A percentile compares a stretch with the other conserved stretches of the same genome.
phyloP scores from a whole-genome alignment of 2,329 filamentous ascomycete species.

The Ciborinia camelliae region DNA sequence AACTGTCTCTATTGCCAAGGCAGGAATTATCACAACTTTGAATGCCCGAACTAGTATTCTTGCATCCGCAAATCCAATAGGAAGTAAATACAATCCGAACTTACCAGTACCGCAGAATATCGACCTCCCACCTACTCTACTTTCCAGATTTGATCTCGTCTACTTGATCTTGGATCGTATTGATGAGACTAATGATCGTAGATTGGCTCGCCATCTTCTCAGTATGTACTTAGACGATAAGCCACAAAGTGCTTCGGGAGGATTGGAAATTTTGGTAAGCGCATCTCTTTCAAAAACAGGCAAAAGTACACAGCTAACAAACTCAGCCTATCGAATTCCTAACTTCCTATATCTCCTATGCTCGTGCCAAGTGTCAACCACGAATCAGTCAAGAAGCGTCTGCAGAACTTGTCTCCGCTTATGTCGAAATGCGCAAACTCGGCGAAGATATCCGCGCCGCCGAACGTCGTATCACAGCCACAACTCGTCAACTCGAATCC shows the following conservation, averaged over 20 bases:
- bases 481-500: conserved; percentile 91
- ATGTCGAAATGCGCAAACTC: conserved; percentile 92
- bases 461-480: conserved; percentile 96
- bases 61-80: conserved; percentile 95
- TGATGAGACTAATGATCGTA: conserved; percentile 84
- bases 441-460: conserved; percentile 81
- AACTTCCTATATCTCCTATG: conserved; percentile 95
- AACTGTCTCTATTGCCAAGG: conserved; percentile 74
- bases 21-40: conserved; percentile 78
- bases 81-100: conserved; percentile 95
- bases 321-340: conserved; percentile 84
- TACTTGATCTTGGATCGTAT: conserved; percentile 94
- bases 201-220: conserved; percentile 85
- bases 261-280: conserved; percentile 76
- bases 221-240: conserved; percentile 96
- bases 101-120: conserved; percentile 97
- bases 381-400: conserved; percentile 75
- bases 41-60: conserved; percentile 95
- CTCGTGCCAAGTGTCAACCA: conserved; percentile 80
- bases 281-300: conserved; percentile 15
- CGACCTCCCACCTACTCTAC: conserved; percentile 87
- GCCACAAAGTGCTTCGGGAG: conserved; percentile 74
- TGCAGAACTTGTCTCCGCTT: conserved; percentile 79
- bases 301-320: not conserved
- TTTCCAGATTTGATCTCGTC: conserved; percentile 94